Percentiles rank a stretch among this genome's conserved stretches.
Evolutionary conservation across 2,329 filamentous ascomycete genomes (phyloP).

Genomic region (Aspergillus chevalieri): DNA sequence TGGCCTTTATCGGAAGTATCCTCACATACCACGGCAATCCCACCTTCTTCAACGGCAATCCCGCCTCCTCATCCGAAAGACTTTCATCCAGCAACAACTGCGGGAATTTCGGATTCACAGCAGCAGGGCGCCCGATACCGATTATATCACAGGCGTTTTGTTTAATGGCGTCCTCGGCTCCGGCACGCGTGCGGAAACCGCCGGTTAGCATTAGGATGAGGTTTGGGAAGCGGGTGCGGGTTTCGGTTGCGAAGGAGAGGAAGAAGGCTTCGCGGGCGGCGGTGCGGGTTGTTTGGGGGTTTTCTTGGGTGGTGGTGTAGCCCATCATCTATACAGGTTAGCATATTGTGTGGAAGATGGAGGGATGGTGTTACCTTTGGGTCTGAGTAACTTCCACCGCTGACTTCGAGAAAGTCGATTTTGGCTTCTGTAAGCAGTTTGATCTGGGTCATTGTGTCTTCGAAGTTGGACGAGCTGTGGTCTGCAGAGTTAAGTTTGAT

Average conservation of each 20-base stretch:
- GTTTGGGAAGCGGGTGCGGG: slow-evolving; percentile 41
- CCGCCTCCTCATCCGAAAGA: slow-evolving; percentile 19
- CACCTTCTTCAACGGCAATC: slow-evolving; percentile 18
- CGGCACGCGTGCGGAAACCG: slow-evolving; percentile 52
- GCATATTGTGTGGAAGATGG: background rate
- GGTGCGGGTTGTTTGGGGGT: slow-evolving; percentile 38
- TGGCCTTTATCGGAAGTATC: slow-evolving; percentile 17
- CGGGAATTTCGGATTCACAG: slow-evolving; percentile 40
- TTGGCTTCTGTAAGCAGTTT: slow-evolving; percentile 35
- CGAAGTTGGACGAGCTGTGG: slow-evolving; percentile 30
- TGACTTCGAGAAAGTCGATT: slow-evolving; percentile 64
- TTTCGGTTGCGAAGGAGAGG: slow-evolving; percentile 56
- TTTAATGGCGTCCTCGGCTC: slow-evolving; percentile 45
- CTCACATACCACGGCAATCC: slow-evolving; percentile 16
- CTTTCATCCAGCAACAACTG: slow-evolving; percentile 25
- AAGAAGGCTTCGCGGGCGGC: slow-evolving; percentile 61
- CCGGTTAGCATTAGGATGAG: slow-evolving; percentile 55
- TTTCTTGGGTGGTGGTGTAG: slow-evolving; percentile 13
- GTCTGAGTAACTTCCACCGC: slow-evolving; percentile 56
- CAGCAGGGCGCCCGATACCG: slow-evolving; percentile 44
- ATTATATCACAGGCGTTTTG: slow-evolving; percentile 46
- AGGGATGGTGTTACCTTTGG: slow-evolving; percentile 34
- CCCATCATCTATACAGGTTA: slow-evolving; percentile 27
- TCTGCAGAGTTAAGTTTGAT: slow-evolving; percentile 50
- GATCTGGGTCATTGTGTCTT: slow-evolving; percentile 55